Evolutionary conservation across 495 filamentous ascomycete species (phyloP), one percentile per base, ranked within the genome.

Genomic region (Hypoxylon perforatum): DNA sequence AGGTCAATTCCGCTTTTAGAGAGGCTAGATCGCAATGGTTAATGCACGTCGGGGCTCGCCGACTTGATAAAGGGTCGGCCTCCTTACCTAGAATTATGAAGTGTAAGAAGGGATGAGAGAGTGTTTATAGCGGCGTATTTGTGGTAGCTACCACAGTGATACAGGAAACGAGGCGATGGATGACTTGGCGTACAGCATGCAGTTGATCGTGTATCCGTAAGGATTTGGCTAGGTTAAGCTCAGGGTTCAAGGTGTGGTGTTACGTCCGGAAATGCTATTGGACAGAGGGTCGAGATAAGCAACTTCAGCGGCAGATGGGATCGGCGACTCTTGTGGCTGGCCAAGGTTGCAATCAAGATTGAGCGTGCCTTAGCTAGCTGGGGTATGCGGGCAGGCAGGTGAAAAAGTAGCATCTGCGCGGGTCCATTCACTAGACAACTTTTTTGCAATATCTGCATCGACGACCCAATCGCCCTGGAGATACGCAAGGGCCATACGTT

Each of bases 11-110:
- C 51, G 55, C 42, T 64, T 33, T 51, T 18, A 21, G 46, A 47
- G 33, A 19, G 22, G 19, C 58, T 21, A 41, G 38, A 46, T 22
- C 15, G 57, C 48, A 5, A 35, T 33, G 41, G 48, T 38, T 42
- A 36, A 57, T 22, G 23, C 15, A 48, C 18, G 46, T 52, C 68
- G 68, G 71, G 61, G 63, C 19, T 41, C 45, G 54, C 71, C 71
- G 68, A 49, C 46, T 33, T 65, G 22, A 44, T 14, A 35, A 33
- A 33, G 1, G 30, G 30, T 10, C 30, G 30, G 7, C 30, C 30
- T 47, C 35, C 33, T 33, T n/a, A 14, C 25, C 10, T 4, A 15
- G 57, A 45, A 49, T 11, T 18, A 33, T 50, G 54, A 33, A 23
- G 25, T 54, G 46, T 33, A 33, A 33, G 45, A 39, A 12, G 39